phyloP scores from a whole-genome alignment of 2,329 filamentous ascomycete genomes.

The Fusarium ramigenum region DNA sequence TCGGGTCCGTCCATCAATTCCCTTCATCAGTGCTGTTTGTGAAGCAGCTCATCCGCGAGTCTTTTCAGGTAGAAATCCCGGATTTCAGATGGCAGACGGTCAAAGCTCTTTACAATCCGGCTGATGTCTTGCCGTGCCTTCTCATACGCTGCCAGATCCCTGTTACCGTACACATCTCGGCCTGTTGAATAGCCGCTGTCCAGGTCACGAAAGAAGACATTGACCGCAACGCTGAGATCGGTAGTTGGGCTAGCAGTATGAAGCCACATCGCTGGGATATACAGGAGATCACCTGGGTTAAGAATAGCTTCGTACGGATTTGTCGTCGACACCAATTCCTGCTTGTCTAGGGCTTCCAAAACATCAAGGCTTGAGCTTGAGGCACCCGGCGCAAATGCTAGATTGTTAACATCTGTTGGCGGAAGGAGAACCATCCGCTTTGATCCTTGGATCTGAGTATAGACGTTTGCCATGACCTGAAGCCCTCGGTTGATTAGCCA shows the following conservation, averaged over 20 bases:
- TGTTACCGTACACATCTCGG: conserved; percentile 87
- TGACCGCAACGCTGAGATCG: conserved; percentile 78
- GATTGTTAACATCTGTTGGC: conserved; percentile 74
- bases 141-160: conserved; percentile 86
- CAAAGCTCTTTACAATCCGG: conserved; percentile 72
- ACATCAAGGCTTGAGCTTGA: conserved; percentile 84
- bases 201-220: conserved; percentile 85
- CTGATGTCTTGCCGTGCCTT: conserved; percentile 78
- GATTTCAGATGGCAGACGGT: conserved; percentile 70
- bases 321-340: conserved; percentile 59
- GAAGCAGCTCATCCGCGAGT: conserved; percentile 72
- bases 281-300: conserved; percentile 78
- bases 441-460: conserved; percentile 79
- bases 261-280: conserved; percentile 84
- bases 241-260: conserved; percentile 74
- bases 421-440: conserved; percentile 83
- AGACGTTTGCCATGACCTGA: conserved; percentile 85
- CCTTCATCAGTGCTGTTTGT: conserved; percentile 21
- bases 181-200: conserved; percentile 74
- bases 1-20: neutral
- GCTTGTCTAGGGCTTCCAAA: conserved; percentile 61
- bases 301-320: conserved; percentile 75
- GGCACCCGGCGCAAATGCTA: conserved; percentile 78
- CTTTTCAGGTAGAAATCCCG: conserved; percentile 79
- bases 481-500: conserved; percentile 3